Evolutionary conservation across 176 grass and related monocot species (phyloP), one percentile per base, ranked within the genome.

Genomic region (Microstegium vimineum): DNA sequence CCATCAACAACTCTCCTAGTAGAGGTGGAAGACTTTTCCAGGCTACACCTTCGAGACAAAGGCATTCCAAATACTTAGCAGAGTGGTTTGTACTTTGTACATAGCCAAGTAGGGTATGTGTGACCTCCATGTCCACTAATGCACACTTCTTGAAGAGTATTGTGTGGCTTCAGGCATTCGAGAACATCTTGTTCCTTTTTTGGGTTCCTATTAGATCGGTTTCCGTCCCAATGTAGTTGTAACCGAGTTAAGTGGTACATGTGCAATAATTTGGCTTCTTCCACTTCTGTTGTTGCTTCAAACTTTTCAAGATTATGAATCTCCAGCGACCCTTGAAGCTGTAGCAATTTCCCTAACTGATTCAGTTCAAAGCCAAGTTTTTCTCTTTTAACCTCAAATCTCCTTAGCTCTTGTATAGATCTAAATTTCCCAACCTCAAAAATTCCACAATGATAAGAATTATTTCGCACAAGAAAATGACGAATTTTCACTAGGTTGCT

Each of bases 121-220:
- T 0, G 0, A 3, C 77, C 77, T 51, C 70, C 82, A 54, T 64
- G 70, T 18, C 69, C 10, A 9, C 0, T 13, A 30, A 83, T 83
- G 5, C 6, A 1, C 2, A 83, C 1, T 5, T 52, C 15, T 22
- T 4, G 9, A 5, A 83, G 41, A 27, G 18, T 51, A 10, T 2
- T 20, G 0, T 75, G 41, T 74, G 81, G 81, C 1, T 18, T 45
- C 37, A 83, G 70, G 8, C 1, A 2, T 25, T 65, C 59, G 38
- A 83, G 81, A 18, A 75, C 5, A 26, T 18, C 7, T 1, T 0
- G 3, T 69, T 84, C 82, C 23, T 1, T 5, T 0, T 25, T 3
- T 3, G 33, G 8, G 0, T 84, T 0, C 17, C 0, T 14, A 31
- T 40, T n/a, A 6, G 40, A 0, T 1, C 8, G 28, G 6, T 0